These are phyloP conservation scores for Globisporangium carolinianum DNA, from an alignment of 352 stramenopile genomes.

Conservation along the genomic window DNA sequence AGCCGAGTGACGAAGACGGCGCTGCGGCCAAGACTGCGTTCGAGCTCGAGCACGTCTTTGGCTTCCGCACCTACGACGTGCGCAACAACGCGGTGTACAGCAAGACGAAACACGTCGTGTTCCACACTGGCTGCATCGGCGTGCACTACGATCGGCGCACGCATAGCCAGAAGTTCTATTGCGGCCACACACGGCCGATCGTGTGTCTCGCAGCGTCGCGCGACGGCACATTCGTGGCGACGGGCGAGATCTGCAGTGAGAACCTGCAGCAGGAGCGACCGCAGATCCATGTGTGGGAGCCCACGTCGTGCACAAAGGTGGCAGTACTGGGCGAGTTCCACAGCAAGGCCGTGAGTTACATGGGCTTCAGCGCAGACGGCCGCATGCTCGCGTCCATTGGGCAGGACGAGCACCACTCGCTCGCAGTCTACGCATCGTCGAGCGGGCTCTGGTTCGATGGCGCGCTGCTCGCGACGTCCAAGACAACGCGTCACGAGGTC, in stretches of 20 bases:
- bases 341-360: slow-evolving; percentile 52
- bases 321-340: slow-evolving; percentile 58
- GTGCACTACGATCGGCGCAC: slow-evolving; percentile 69
- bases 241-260: slow-evolving; percentile 61
- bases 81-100: slow-evolving; percentile 55
- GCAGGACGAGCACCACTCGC: slow-evolving; percentile 69
- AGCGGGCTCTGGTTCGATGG: slow-evolving; percentile 60
- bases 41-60: slow-evolving; percentile 66
- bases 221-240: slow-evolving; percentile 57
- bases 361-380: slow-evolving; percentile 42
- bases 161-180: slow-evolving; percentile 67
- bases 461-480: slow-evolving; percentile 37
- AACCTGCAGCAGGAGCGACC: slow-evolving; percentile 46
- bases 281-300: slow-evolving; percentile 73
- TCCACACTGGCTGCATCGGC: slow-evolving; percentile 46
- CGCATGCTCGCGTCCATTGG: slow-evolving; percentile 54
- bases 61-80: slow-evolving; percentile 45
- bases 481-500: slow-evolving; percentile 42
- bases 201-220: slow-evolving; percentile 35
- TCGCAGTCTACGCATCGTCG: slow-evolving; percentile 57
- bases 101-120: slow-evolving; percentile 63
- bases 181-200: slow-evolving; percentile 46
- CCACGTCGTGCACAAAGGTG: slow-evolving; percentile 40
- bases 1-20: slow-evolving; percentile 34
- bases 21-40: slow-evolving; percentile 26